phyloP scores from a whole-genome alignment of 768 basidiomycete species.

The Termitomyces sp. region DNA sequence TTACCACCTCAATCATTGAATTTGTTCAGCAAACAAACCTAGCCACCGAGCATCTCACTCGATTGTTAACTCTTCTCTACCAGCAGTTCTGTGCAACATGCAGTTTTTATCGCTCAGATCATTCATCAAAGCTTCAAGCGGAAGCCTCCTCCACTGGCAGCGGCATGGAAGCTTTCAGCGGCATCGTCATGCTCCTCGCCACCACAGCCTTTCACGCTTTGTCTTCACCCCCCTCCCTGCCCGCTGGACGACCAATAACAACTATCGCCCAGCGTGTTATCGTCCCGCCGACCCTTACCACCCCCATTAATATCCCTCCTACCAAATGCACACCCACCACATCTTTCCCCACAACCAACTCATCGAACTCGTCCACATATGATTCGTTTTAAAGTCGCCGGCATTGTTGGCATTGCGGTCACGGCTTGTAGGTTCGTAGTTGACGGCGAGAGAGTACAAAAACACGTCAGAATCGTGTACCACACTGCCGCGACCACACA shows the following conservation, averaged over 20 bases:
- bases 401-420: neutral
- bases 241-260: neutral
- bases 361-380: neutral
- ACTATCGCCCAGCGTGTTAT: neutral
- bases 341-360: neutral
- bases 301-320: neutral
- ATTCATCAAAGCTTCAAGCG: neutral
- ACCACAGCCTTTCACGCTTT: neutral
- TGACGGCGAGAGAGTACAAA: too few relatives aligned
- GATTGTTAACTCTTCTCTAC: too few relatives aligned
- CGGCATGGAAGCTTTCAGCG: neutral
- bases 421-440: neutral
- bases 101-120: neutral
- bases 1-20: neutral
- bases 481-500: neutral
- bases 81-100: neutral
- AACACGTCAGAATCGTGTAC: too few relatives aligned
- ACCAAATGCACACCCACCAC: neutral
- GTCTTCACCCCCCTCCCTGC: neutral
- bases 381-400: neutral
- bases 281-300: neutral
- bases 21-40: neutral
- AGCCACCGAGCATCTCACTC: neutral
- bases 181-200: neutral
- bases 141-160: neutral